These are phyloP conservation scores for Aphanomyces astaci DNA, from an alignment of 352 stramenopile species.

Conservation along the genomic window DNA sequence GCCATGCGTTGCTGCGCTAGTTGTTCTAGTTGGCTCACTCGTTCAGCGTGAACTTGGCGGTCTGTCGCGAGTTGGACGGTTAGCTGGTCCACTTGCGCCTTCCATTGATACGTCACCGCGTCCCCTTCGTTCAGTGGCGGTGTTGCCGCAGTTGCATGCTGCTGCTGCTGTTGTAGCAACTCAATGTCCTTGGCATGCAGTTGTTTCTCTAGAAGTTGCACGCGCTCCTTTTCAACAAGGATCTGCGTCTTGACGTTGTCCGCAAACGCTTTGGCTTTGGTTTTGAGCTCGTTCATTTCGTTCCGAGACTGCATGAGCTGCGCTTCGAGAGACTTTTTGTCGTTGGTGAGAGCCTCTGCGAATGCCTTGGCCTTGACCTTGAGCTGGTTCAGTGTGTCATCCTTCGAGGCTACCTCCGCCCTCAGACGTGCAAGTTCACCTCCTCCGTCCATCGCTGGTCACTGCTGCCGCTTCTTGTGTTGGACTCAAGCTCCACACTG, in stretches of 20 bases:
- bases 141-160: neutral
- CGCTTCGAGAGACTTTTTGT: conserved; percentile 25
- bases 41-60: neutral
- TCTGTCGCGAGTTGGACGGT: neutral
- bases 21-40: neutral
- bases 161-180: conserved; percentile 22
- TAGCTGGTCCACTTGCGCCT: neutral
- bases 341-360: conserved; percentile 62
- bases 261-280: conserved; percentile 55
- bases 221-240: conserved; percentile 51
- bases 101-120: too few relatives aligned
- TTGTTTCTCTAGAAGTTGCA: conserved; percentile 39
- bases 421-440: conserved; percentile 45
- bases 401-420: conserved; percentile 55
- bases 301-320: conserved; percentile 48
- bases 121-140: neutral
- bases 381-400: conserved; percentile 70
- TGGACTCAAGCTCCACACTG: neutral
- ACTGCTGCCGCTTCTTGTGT: neutral
- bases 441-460: conserved; percentile 22
- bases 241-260: conserved; percentile 62
- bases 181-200: conserved; percentile 38
- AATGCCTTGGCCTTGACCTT: conserved; percentile 82
- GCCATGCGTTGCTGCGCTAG: neutral
- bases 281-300: conserved; percentile 53